These are phyloP conservation scores for Penicillium egyptiacum DNA, from an alignment of 495 filamentous ascomycete species.

Conservation along the genomic window DNA sequence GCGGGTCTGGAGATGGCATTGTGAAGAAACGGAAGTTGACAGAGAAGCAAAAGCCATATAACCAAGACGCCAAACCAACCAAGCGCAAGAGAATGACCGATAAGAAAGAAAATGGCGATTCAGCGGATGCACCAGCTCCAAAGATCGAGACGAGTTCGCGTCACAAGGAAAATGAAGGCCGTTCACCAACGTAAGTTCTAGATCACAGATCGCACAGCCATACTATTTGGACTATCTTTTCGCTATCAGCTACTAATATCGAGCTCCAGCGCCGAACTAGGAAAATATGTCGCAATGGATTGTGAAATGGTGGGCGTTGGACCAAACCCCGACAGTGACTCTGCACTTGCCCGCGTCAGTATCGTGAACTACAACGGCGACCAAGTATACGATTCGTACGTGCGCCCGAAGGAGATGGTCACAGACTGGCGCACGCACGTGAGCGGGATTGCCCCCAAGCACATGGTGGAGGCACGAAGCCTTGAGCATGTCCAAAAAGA, in stretches of 20 bases:
- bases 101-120: slow-evolving; percentile 13
- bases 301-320: slow-evolving; percentile 98
- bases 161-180: slow-evolving; percentile 51
- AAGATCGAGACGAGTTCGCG: slow-evolving; percentile 20
- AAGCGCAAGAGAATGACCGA: slow-evolving; percentile 42
- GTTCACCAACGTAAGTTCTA: slow-evolving; percentile 44
- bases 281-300: slow-evolving; percentile 89
- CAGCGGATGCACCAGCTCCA: slow-evolving; percentile 16
- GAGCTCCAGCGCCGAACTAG: slow-evolving; percentile 52
- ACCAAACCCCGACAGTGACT: slow-evolving; percentile 61
- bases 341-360: slow-evolving; percentile 77
- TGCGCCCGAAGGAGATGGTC: slow-evolving; percentile 70
- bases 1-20: slow-evolving; percentile 32
- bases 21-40: slow-evolving; percentile 43
- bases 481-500: slow-evolving; percentile 75
- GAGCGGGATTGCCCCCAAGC: slow-evolving; percentile 70
- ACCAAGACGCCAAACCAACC: slow-evolving; percentile 11
- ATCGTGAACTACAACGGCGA: slow-evolving; percentile 90
- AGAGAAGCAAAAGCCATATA: slow-evolving; percentile 28
- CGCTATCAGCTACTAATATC: slow-evolving; percentile 13
- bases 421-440: slow-evolving; percentile 88
- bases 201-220: not conserved
- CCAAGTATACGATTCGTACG: slow-evolving; percentile 89
- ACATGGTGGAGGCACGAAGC: slow-evolving; percentile 64
- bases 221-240: not conserved